Evolutionary conservation across 1,139 yeast genomes (phyloP).

Genomic region (Geotrichum phurueaensis): DNA sequence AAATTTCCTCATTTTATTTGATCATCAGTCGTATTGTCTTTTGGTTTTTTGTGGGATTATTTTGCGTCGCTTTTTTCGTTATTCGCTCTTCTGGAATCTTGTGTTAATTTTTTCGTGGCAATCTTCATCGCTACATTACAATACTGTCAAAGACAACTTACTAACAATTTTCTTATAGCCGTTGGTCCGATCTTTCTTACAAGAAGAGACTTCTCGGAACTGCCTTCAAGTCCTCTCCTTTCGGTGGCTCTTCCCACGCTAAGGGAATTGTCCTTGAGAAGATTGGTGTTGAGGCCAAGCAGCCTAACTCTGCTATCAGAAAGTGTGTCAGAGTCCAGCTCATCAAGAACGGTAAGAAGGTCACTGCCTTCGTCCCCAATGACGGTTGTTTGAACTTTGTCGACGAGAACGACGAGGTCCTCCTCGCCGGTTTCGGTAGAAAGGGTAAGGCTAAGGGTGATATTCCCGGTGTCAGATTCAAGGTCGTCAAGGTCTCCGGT

Average conservation of each 20-base stretch:
- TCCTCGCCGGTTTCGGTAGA: slow-evolving; percentile 99
- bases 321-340: slow-evolving; percentile 99
- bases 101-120: not conserved
- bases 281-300: slow-evolving; percentile 99
- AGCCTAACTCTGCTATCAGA: slow-evolving; percentile 99
- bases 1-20: not conserved
- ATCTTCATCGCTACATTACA: not conserved
- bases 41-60: not conserved
- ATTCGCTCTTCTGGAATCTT: slow-evolving; percentile 9
- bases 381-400: slow-evolving; percentile 99
- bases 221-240: slow-evolving; percentile 99
- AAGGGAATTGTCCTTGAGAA: slow-evolving; percentile 99
- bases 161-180: slow-evolving; percentile 41
- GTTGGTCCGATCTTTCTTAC: slow-evolving; percentile 99
- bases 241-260: slow-evolving; percentile 99
- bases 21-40: not conserved
- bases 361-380: slow-evolving; percentile 99
- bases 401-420: slow-evolving; percentile 99
- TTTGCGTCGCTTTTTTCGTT: not conserved
- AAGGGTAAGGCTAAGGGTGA: slow-evolving; percentile 99
- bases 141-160: not conserved
- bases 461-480: slow-evolving; percentile 99
- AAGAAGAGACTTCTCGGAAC: slow-evolving; percentile 99
- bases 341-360: slow-evolving; percentile 99
- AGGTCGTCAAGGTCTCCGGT: slow-evolving; percentile 99